Evolutionary conservation across 495 filamentous ascomycete species (phyloP).

Genomic region (Aspergillus ellipticus): DNA sequence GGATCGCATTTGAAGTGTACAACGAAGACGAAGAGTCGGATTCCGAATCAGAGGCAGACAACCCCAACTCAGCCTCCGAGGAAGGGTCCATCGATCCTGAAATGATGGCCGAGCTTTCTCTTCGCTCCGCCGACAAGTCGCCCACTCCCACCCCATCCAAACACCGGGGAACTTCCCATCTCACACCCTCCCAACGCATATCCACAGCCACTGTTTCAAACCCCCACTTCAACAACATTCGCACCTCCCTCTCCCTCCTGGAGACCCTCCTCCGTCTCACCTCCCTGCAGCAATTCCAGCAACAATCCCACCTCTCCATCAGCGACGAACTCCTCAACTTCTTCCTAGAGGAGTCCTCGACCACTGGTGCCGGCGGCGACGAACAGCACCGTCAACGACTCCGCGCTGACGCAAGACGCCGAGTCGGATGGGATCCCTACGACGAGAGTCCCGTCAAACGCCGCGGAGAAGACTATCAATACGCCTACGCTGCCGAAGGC

Average conservation of each 20-base stretch:
- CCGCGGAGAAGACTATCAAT: slow-evolving; percentile 59
- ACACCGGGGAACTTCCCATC: slow-evolving; percentile 1
- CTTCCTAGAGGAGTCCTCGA: slow-evolving; percentile 80
- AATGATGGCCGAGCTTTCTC: slow-evolving; percentile 40
- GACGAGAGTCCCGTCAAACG: slow-evolving; percentile 66
- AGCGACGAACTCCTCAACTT: slow-evolving; percentile 93
- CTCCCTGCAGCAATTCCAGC: slow-evolving; percentile 94
- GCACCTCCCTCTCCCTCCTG: slow-evolving; percentile 85
- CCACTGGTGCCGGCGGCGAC: slow-evolving; percentile 68
- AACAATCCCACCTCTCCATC: slow-evolving; percentile 86
- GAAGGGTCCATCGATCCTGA: slow-evolving; percentile 34
- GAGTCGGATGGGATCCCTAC: slow-evolving; percentile 90
- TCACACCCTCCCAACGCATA: slow-evolving; percentile 21
- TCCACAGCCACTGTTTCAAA: slow-evolving; percentile 37
- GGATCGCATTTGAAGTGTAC: slow-evolving; percentile 92
- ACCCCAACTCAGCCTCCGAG: slow-evolving; percentile 14
- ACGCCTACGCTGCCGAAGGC: slow-evolving; percentile 27
- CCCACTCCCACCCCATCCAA: slow-evolving; percentile 21
- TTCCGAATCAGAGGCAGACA: slow-evolving; percentile 53
- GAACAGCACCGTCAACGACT: slow-evolving; percentile 66
- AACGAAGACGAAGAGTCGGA: slow-evolving; percentile 60
- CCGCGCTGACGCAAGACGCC: slow-evolving; percentile 65
- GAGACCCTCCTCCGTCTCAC: slow-evolving; percentile 92
- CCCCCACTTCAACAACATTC: slow-evolving; percentile 51
- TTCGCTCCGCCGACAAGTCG: slow-evolving; percentile 22